A percentile compares a stretch with the other conserved stretches of the same genome.
These are phyloP conservation scores for Talaromyces verruculosus DNA, from an alignment of 2,329 filamentous ascomycete species.

Conservation along the genomic window DNA sequence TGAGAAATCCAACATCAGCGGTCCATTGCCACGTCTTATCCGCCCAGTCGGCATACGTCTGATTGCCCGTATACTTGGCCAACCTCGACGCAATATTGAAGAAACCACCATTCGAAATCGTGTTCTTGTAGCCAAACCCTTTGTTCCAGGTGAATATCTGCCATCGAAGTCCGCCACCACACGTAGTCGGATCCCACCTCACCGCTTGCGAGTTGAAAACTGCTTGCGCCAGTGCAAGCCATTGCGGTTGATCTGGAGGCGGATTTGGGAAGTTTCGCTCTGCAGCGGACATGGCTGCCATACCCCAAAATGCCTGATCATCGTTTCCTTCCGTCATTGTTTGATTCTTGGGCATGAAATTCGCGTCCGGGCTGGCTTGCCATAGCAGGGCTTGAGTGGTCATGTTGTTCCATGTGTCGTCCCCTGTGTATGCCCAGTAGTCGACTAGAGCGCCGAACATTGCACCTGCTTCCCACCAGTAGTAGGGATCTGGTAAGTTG, in stretches of 20 bases:
- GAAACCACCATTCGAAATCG: constrained; percentile 76
- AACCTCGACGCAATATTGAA: constrained; percentile 78
- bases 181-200: constrained; percentile 68
- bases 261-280: constrained; percentile 46
- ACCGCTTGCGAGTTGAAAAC: constrained; percentile 69
- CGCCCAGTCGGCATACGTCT: constrained; percentile 64
- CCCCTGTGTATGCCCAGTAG: constrained; percentile 47
- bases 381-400: constrained; percentile 39
- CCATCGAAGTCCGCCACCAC: constrained; percentile 73
- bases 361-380: constrained; percentile 39
- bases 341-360: constrained; percentile 47
- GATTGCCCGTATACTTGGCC: constrained; percentile 63
- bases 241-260: constrained; percentile 27
- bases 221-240: constrained; percentile 63
- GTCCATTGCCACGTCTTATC: constrained; percentile 65
- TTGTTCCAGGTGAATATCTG: constrained; percentile 77
- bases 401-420: constrained; percentile 41
- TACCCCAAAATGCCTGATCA: constrained; percentile 60
- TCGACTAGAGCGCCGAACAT: constrained; percentile 45
- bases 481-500: constrained; percentile 51
- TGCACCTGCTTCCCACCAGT: constrained; percentile 48
- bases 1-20: constrained; percentile 29
- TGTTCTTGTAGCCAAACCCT: constrained; percentile 81
- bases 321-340: constrained; percentile 53
- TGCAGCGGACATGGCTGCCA: constrained; percentile 57